These are phyloP conservation scores for Emericellopsis terricola DNA, from an alignment of 495 filamentous ascomycete species.

Conservation along the genomic window DNA sequence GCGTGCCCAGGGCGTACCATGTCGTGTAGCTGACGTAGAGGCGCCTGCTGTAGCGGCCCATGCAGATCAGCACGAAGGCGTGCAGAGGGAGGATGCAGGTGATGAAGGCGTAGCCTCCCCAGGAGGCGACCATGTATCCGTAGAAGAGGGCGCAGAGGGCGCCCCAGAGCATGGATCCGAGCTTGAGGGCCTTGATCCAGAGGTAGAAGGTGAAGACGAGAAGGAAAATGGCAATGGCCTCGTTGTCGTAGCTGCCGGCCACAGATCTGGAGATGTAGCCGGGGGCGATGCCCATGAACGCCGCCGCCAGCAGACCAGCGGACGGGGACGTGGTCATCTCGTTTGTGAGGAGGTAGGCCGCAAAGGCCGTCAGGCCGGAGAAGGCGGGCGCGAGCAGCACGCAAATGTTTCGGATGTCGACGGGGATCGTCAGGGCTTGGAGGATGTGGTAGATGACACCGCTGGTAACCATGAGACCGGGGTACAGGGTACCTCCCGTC, in stretches of 20 bases:
- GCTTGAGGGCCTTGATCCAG: conserved; percentile 97
- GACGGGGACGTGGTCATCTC: conserved; percentile 89
- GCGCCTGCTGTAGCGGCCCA: conserved; percentile 89
- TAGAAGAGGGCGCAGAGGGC: conserved; percentile 92
- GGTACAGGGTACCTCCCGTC: conserved; percentile 95
- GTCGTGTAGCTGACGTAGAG: conserved; percentile 93
- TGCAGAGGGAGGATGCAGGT: conserved; percentile 95
- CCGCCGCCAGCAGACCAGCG: conserved; percentile 82
- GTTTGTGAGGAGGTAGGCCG: conserved; percentile 87
- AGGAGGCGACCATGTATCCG: conserved; percentile 99
- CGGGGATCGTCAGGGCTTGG: conserved; percentile 76
- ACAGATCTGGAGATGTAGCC: conserved; percentile 97
- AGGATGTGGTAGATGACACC: conserved; percentile 91
- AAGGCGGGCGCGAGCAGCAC: conserved; percentile 91
- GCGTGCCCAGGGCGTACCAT: conserved; percentile 91
- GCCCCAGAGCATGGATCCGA: conserved; percentile 90
- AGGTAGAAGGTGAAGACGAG: conserved; percentile 97
- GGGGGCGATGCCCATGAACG: conserved; percentile 93
- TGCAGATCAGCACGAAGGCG: conserved; percentile 85
- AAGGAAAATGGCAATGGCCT: conserved; percentile 97
- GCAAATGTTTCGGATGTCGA: conserved; percentile 98
- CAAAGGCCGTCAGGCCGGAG: conserved; percentile 86
- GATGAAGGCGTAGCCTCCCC: conserved; percentile 99
- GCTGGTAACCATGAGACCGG: conserved; percentile 98
- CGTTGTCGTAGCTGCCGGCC: conserved; percentile 98